Evolutionary conservation across 2,329 filamentous ascomycete species (phyloP).

Genomic region (Ophiocordyceps robertsii): DNA sequence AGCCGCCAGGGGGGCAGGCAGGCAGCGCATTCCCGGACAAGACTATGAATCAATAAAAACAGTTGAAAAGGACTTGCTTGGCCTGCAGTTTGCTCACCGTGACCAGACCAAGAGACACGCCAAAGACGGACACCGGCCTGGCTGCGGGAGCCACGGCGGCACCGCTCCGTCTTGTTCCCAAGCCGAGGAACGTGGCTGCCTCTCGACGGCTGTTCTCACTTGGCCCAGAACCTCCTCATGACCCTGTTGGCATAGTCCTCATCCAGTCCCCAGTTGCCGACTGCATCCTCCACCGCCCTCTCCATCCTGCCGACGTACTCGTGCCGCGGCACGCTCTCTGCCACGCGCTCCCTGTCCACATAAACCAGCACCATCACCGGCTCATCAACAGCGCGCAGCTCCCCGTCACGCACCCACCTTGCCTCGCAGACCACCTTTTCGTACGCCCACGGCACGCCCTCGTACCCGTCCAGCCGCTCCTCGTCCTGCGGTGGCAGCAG

Average conservation of each 20-base stretch:
- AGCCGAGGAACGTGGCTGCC: neutral
- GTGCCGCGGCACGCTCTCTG: constrained; percentile 25
- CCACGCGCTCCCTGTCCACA: constrained; percentile 32
- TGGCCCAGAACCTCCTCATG: constrained; percentile 31
- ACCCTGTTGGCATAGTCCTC: constrained; percentile 37
- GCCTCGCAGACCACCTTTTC: constrained; percentile 31
- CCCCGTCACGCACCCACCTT: constrained; percentile 8
- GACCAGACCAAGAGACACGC: no score
- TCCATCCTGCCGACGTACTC: constrained; percentile 56
- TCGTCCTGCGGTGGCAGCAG: constrained; percentile 36
- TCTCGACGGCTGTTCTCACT: constrained; percentile 1
- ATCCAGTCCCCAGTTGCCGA: constrained; percentile 38
- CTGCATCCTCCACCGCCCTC: constrained; percentile 44
- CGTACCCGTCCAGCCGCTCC: constrained; percentile 35
- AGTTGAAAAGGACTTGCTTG: no score
- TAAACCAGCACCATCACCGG: constrained; percentile 40
- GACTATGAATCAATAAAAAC: no score
- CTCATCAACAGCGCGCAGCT: constrained; percentile 8
- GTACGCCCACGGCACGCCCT: constrained; percentile 52
- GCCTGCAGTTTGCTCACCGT: no score
- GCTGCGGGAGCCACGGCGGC: no score
- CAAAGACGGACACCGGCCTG: no score
- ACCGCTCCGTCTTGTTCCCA: no score
- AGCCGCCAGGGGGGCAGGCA: no score
- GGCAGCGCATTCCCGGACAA: no score